Percentiles rank a stretch among this genome's conserved stretches.
Evolutionary conservation across 345 rosid genomes (phyloP).

Genomic region (Acer saccharum): DNA sequence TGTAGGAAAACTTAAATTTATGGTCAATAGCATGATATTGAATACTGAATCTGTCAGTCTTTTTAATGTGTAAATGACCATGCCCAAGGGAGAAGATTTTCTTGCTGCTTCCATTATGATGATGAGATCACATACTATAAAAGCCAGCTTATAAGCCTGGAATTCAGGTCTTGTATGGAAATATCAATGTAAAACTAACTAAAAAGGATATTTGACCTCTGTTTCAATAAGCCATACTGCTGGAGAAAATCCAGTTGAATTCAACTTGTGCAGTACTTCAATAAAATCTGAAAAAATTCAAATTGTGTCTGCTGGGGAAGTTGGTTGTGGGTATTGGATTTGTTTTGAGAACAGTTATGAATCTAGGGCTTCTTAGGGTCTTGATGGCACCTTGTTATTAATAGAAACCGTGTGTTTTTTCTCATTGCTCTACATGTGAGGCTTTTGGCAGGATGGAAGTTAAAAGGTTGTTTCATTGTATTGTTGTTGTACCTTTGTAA

Average conservation of each 20-base stretch:
- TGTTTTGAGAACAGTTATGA: not conserved
- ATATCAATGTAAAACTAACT: too few relatives aligned
- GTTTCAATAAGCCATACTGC: not conserved
- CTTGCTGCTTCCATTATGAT: not conserved
- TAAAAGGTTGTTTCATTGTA: not conserved
- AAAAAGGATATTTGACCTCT: not conserved
- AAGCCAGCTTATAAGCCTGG: not conserved
- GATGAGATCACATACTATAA: not conserved
- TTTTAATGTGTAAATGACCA: not conserved
- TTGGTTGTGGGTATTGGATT: not conserved
- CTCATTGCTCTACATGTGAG: not conserved
- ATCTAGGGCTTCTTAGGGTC: conserved; percentile 1
- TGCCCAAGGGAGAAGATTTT: not conserved
- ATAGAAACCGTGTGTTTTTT: not conserved
- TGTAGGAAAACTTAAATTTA: not conserved
- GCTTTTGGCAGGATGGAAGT: not conserved
- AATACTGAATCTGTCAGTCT: not conserved
- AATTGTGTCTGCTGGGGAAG: not conserved
- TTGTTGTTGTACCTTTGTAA: not conserved
- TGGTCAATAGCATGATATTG: not conserved
- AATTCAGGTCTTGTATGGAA: too few relatives aligned
- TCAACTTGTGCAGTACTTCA: not conserved
- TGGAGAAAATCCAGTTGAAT: not conserved
- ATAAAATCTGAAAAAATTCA: not conserved
- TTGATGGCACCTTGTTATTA: not conserved